Conservation (phyloP, 306 rosid species). For the Cucumis sativus region DNA sequence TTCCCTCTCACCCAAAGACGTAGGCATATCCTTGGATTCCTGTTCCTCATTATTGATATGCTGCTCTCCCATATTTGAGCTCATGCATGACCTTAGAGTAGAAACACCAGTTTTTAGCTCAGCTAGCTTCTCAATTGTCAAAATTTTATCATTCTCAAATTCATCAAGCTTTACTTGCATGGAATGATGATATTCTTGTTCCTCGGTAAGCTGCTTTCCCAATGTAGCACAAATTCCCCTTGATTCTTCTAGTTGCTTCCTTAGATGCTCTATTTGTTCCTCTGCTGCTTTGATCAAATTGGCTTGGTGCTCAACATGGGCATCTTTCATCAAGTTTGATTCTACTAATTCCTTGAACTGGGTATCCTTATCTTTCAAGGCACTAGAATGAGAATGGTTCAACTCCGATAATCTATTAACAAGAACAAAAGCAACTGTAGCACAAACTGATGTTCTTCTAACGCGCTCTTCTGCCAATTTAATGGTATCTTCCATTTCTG, state of each 20-base stretch:
- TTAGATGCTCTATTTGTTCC: slow-evolving; percentile 18
- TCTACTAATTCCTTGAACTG: slow-evolving; percentile 39
- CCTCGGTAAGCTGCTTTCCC: slow-evolving; percentile 42
- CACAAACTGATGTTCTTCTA: slow-evolving; percentile 48
- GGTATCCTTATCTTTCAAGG: slow-evolving; percentile 29
- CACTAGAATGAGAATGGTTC: slow-evolving; percentile 35
- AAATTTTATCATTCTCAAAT: slow-evolving; percentile 42
- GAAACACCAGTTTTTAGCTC: slow-evolving; percentile 67
- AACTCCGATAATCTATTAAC: slow-evolving; percentile 65
- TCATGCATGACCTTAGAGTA: slow-evolving; percentile 62
- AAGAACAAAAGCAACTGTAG: slow-evolving; percentile 57
- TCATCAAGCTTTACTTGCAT: slow-evolving; percentile 53
- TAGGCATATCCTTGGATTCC: slow-evolving; percentile 24
- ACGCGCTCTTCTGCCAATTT: slow-evolving; percentile 39
- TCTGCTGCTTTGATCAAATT: slow-evolving; percentile 40
- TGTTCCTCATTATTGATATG: slow-evolving; percentile 23
- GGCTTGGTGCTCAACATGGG: slow-evolving; percentile 39
- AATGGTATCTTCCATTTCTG: slow-evolving; percentile 36
- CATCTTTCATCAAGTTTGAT: slow-evolving; percentile 36
- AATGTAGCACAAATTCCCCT: slow-evolving; percentile 36
- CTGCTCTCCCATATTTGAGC: slow-evolving; percentile 28
- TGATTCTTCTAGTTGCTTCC: slow-evolving; percentile 26
- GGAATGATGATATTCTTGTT: slow-evolving; percentile 35
- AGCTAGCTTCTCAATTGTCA: slow-evolving; percentile 54
- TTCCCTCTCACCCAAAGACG: slow-evolving; percentile 23